These are phyloP conservation scores for Hypoxylon intermedium DNA, from an alignment of 495 filamentous ascomycete species.

Conservation along the genomic window DNA sequence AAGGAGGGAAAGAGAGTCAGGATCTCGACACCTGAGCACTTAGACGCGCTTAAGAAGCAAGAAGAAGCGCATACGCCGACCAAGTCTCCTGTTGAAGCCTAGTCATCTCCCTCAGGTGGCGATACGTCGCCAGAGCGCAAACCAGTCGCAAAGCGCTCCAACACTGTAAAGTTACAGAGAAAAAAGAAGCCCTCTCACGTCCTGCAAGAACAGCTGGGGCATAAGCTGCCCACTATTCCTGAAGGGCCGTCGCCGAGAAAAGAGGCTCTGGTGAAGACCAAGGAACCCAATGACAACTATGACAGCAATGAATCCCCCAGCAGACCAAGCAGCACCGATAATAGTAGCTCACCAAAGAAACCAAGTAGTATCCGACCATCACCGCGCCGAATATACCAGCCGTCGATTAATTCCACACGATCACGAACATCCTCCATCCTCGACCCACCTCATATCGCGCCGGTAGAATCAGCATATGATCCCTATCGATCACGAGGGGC, in stretches of 20 bases:
- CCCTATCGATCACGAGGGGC: constrained; percentile 45
- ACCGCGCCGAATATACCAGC: constrained; percentile 55
- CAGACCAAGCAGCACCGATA: constrained; percentile 7
- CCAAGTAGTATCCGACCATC: constrained; percentile 45
- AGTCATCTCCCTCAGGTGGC: constrained; percentile 20
- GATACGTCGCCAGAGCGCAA: constrained; percentile 24
- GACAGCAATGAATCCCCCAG: constrained; percentile 9
- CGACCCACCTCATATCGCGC: constrained; percentile 55
- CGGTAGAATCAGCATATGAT: constrained; percentile 55
- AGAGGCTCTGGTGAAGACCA: constrained; percentile 39
- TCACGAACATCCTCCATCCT: constrained; percentile 52
- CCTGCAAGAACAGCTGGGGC: constrained; percentile 17
- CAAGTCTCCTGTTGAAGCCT: constrained; percentile 12
- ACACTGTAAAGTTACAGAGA: constrained; percentile 56
- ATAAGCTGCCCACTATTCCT: constrained; percentile 51
- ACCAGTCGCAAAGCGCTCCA: constrained; percentile 26
- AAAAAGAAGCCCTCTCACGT: constrained; percentile 33
- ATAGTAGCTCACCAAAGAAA: constrained; percentile 48
- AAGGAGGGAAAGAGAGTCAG: constrained; percentile 25
- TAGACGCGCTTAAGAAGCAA: constrained; percentile 42
- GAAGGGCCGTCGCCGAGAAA: constrained; percentile 56
- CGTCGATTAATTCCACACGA: constrained; percentile 54
- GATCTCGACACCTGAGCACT: constrained; percentile 43
- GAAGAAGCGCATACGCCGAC: constrained; percentile 38
- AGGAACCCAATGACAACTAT: constrained; percentile 4